phyloP scores from a whole-genome alignment of 208 protist species.

The Phytomonas sp. region DNA sequence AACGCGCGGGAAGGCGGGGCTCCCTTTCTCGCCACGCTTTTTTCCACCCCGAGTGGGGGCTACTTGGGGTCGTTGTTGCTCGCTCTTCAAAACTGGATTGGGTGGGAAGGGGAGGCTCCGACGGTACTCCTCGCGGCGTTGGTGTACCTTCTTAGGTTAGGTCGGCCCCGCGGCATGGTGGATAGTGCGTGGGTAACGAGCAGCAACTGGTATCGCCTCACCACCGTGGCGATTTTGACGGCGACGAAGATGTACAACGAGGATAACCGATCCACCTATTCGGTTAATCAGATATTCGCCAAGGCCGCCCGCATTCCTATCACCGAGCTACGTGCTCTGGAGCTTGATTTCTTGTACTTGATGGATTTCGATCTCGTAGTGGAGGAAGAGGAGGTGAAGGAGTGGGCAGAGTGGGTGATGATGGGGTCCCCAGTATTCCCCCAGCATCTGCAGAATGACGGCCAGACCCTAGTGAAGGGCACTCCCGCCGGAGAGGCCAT shows the following conservation, averaged over 20 bases:
- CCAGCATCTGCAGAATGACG: constrained; percentile 7
- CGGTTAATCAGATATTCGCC: constrained; percentile 53
- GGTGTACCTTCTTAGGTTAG: constrained; percentile 67
- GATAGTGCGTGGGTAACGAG: constrained; percentile 47
- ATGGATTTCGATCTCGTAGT: constrained; percentile 76
- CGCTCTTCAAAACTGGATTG: constrained; percentile 20
- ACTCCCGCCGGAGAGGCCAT: not conserved
- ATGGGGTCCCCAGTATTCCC: constrained; percentile 7
- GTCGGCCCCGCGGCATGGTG: constrained; percentile 25
- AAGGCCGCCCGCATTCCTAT: constrained; percentile 46
- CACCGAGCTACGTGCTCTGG: constrained; percentile 46
- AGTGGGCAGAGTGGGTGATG: constrained; percentile 76
- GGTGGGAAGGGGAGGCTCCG: constrained; percentile 31
- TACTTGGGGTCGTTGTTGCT: constrained; percentile 23
- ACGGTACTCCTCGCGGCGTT: constrained; percentile 76
- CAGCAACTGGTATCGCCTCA: constrained; percentile 75
- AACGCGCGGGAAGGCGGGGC: no score
- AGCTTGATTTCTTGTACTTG: constrained; percentile 83
- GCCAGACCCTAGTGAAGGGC: not conserved
- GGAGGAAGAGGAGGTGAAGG: constrained; percentile 61
- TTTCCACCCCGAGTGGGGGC: no score
- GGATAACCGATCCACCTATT: constrained; percentile 14
- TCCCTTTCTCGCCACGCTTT: no score
- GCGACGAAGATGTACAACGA: constrained; percentile 87
- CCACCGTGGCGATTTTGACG: constrained; percentile 53